Evolutionary conservation across 148 eudicot species (phyloP), one percentile per base, ranked within the genome.

Genomic region (Bassia scoparia): DNA sequence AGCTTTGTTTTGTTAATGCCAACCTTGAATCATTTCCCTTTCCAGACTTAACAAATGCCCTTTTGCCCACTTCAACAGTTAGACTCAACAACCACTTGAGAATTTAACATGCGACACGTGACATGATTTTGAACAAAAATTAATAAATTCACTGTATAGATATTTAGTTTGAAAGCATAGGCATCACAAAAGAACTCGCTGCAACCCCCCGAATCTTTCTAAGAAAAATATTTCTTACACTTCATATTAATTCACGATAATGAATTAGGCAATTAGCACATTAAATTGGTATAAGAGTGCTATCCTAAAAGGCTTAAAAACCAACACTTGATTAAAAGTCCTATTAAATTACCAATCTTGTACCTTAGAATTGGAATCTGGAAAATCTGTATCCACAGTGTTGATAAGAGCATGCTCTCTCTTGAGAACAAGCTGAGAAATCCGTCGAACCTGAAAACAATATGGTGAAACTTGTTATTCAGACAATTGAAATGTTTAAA

Each of bases 341-440:
- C 37, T 7, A 63, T 44, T 30, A 56, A 69, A 53, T 26, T 52
- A 18, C 52, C 41, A 15, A 26, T 59, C 31, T 4, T 62, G 52
- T 85, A 93, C 98, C 97, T 89, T 86, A 30, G 62, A 59, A 74
- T 56, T 82, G 41, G 97, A 88, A 76, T 91, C 97, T 67, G 88
- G 69, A 74, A 77, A 78, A 44, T 86, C 87, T 17, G 85, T 75
- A 74, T 92, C 97, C 70, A 89, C 85, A 61, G 86, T 82, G 74
- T 91, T 88, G 37, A 95, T 80, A 75, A 80, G 83, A n/a, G 77
- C 85, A 87, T 91, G 96, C 68, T 95, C 99, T 74, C 90, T 86
- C 84, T 84, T 86, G 73, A 95, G 78, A 80, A 95, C 96, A 77
- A 95, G 91, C 81, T 95, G 99, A 68, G 96, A 89, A 59, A 91